phyloP scores from a whole-genome alignment of 805 yeast species.

The Myxozyma sirexii region DNA sequence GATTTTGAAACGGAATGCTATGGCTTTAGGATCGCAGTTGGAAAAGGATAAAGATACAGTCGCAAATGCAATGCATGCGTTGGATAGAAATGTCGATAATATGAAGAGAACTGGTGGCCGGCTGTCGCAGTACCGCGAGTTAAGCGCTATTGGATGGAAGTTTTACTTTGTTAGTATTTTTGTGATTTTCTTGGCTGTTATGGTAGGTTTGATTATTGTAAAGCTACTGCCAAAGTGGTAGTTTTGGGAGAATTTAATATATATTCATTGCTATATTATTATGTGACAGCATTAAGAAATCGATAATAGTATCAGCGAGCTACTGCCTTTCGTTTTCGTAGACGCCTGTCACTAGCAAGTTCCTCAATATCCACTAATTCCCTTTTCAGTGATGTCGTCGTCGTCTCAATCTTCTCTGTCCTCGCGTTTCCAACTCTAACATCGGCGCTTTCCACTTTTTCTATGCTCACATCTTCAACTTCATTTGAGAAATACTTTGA shows the following conservation, averaged over 20 bases:
- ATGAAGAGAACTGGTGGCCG: slow-evolving; percentile 44
- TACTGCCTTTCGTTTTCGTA: slow-evolving; percentile 2
- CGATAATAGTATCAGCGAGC: too few species aligned
- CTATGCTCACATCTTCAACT: background rate
- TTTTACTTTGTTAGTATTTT: slow-evolving; percentile 45
- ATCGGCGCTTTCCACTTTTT: background rate
- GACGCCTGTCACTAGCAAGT: background rate
- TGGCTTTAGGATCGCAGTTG: slow-evolving; percentile 47
- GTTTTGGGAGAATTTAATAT: background rate
- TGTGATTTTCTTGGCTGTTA: slow-evolving; percentile 42
- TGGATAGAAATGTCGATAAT: slow-evolving; percentile 41
- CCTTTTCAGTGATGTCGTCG: too few species aligned
- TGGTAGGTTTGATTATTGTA: slow-evolving; percentile 43
- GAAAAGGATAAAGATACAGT: slow-evolving; percentile 44
- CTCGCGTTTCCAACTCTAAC: too few species aligned
- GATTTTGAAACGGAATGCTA: slow-evolving; percentile 53
- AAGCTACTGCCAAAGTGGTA: slow-evolving; percentile 36
- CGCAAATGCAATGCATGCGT: slow-evolving; percentile 41
- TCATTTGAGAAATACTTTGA: background rate
- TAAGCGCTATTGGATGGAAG: slow-evolving; percentile 46
- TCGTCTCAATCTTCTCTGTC: too few species aligned
- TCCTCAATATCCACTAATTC: slow-evolving; percentile 23
- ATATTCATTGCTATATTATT: too few species aligned
- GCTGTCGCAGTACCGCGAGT: slow-evolving; percentile 41
- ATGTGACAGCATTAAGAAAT: too few species aligned